phyloP scores from a whole-genome alignment of 345 rosid species.

The Salix koriyanagi region DNA sequence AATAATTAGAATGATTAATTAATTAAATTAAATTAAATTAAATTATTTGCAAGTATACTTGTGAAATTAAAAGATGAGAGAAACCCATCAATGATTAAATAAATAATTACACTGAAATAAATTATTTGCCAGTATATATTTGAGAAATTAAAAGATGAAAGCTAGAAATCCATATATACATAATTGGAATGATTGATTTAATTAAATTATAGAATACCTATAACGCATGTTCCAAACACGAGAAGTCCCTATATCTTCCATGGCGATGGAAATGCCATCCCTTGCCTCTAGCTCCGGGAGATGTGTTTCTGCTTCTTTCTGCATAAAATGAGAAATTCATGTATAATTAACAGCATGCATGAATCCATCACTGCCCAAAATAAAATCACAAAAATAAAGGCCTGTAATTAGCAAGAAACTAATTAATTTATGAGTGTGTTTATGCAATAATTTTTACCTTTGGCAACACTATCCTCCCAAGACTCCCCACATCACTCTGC shows the following conservation, averaged over 20 bases:
- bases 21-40: too few relatives aligned
- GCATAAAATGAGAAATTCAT: background rate
- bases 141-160: background rate
- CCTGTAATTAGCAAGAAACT: background rate
- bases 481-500: slow-evolving; percentile 97
- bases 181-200: too few relatives aligned
- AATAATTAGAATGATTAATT: too few relatives aligned
- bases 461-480: slow-evolving; percentile 92
- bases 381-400: background rate
- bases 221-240: slow-evolving; percentile 98
- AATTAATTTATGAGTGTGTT: too few relatives aligned
- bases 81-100: too few relatives aligned
- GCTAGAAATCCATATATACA: background rate
- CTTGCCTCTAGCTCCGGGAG: slow-evolving; percentile 93
- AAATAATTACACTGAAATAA: too few relatives aligned
- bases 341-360: too few relatives aligned
- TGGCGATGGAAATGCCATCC: slow-evolving; percentile 90
- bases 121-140: too few relatives aligned
- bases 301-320: slow-evolving; percentile 98
- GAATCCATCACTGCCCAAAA: background rate
- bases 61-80: background rate
- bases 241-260: slow-evolving; percentile 98
- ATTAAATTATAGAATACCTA: slow-evolving; percentile 42
- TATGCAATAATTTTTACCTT: slow-evolving; percentile 37
- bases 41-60: too few relatives aligned